These are phyloP conservation scores for Kodamaea fungicola DNA, from an alignment of 1,139 yeast genomes.

Conservation along the genomic window DNA sequence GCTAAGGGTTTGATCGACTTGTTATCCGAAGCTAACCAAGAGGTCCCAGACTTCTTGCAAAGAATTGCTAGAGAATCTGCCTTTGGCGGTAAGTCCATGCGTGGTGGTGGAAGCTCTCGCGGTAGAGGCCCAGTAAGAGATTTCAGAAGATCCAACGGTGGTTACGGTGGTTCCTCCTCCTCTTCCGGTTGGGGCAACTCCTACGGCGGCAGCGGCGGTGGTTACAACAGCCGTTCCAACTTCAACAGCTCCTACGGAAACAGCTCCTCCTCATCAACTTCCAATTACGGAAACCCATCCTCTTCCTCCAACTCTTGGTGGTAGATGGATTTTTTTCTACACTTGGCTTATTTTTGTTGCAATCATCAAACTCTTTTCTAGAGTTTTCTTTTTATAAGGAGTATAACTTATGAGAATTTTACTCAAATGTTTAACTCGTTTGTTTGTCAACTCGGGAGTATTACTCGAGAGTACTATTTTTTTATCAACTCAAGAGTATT, in stretches of 20 bases:
- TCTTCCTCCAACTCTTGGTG: conserved; percentile 36
- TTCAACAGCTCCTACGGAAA: conserved; percentile 15
- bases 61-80: conserved; percentile 77
- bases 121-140: conserved; percentile 55
- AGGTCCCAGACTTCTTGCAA: conserved; percentile 84
- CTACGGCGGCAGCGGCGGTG: conserved; percentile 21
- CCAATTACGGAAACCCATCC: conserved; percentile 34
- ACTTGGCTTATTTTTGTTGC: no score
- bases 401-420: no score
- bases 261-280: conserved; percentile 10
- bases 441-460: no score
- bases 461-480: no score
- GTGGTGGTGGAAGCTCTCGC: conserved; percentile 52
- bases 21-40: conserved; percentile 95
- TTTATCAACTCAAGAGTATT: no score
- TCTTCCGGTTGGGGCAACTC: conserved; percentile 21
- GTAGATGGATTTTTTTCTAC: conserved; percentile 15
- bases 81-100: conserved; percentile 38
- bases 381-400: no score
- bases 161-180: conserved; percentile 24
- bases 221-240: conserved; percentile 18
- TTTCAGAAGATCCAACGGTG: conserved; percentile 48
- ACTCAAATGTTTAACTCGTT: no score
- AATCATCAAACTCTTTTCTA: no score
- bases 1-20: conserved; percentile 86